Base-by-base conservation (phyloP, 2,329 filamentous ascomycete genomes). In the Penicillium oxalicum region DNA sequence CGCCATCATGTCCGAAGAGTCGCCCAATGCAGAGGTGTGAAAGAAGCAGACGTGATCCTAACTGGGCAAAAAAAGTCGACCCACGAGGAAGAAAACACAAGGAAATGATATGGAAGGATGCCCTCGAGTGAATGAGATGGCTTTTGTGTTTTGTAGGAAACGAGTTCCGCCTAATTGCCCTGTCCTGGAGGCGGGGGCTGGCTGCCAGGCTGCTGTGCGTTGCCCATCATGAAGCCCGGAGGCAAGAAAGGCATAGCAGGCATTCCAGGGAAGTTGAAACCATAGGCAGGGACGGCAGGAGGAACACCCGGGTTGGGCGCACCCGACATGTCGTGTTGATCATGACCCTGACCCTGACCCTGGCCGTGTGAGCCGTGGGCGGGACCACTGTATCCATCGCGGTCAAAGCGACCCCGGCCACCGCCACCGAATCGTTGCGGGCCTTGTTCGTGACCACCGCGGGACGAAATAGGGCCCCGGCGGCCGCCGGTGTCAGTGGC, bases 241-340 rank as follows among this genome's bases (percentile, higher is more conserved):
- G 73, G 73, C 26, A 76, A 70, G 64, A 74, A 71, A 36, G 72
- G 71, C 70, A 75, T 75, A 13, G 70, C 70, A 8, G 72, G 66
- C 70, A 75, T 75, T n/a, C 71, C 70, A 9, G 72, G 66, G 50
- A 76, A 73, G 34, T 74, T 75, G 58, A 79, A 80, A 7, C 77
- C 77, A 52, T 80, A 80, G 3, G 75, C 74, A 39, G 77, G 77
- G 5, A 80, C 75, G 5, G 76, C 71, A 11, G 77, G 77, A 3
- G 77, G 73, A 2, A 78, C 77, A 7, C 72, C 76, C 27, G 78
- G 72, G 43, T 72, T 72, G 52, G 66, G 72, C 46, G 61, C 55
- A 49, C 64, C 69, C 44, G 63, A 54, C 12, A 63, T 57, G 34
- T 74, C 69, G 29, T 74, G 67, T 40, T 58, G 59, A 38, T 61